A percentile compares a stretch with the other conserved stretches of the same genome.
These are phyloP conservation scores for Ustilago cynodontis DNA, from an alignment of 1,284 basidiomycete species.

Conservation along the genomic window DNA sequence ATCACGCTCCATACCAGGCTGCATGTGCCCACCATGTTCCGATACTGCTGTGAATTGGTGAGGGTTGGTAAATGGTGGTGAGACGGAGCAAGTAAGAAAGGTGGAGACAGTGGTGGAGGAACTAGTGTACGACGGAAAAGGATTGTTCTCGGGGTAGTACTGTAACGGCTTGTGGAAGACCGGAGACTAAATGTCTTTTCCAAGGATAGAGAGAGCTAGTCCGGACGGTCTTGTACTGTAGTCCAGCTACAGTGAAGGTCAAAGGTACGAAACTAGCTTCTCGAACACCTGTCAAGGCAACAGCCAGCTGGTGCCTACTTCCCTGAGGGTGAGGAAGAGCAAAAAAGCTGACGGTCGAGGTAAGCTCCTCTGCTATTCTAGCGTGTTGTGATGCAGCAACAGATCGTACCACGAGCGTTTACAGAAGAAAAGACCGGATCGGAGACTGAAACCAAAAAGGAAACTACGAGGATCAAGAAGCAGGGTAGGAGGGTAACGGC, in stretches of 20 bases:
- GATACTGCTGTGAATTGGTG: not conserved
- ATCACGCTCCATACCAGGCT: conserved; percentile 13
- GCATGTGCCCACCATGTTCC: conserved; percentile 18
- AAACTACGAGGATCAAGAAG: not conserved
- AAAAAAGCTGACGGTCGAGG: not conserved
- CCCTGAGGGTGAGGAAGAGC: not conserved
- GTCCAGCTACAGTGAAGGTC: not conserved
- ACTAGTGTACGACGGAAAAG: not conserved
- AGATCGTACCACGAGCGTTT: not conserved
- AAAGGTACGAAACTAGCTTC: not conserved
- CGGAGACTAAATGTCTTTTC: conserved; percentile 1
- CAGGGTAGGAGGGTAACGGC: not conserved
- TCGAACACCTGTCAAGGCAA: not conserved
- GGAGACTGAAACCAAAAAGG: not conserved
- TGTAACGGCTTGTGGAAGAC: not conserved
- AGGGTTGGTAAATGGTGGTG: not conserved
- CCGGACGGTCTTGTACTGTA: not conserved
- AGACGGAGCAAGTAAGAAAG: not conserved
- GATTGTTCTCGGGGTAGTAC: too few relatives aligned
- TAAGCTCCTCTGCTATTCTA: not conserved
- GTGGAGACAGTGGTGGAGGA: not conserved
- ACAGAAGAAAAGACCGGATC: not conserved
- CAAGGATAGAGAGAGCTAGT: too few relatives aligned
- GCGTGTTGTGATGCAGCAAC: not conserved
- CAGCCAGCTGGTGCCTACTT: not conserved